Base-by-base conservation (phyloP, 1,284 basidiomycete genomes). In the Papiliotrema nemorosa region DNA sequence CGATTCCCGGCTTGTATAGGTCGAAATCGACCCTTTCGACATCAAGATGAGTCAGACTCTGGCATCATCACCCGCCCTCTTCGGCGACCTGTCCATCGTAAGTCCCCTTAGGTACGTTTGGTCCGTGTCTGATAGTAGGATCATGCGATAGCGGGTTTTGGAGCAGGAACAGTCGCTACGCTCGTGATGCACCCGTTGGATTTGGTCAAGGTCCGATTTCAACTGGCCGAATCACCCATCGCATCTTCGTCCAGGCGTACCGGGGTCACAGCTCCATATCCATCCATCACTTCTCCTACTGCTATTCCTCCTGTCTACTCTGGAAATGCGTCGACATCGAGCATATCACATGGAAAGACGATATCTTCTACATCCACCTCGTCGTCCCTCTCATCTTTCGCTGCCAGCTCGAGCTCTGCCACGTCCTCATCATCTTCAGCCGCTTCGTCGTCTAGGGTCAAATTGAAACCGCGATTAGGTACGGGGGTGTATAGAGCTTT, bases 151-250 rank as follows among this genome's bases (percentile, higher is more conserved):
- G 90, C 91, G 39, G 94, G 96, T 49, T 83, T 98, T 52, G 88
- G 89, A 39, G 94, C 94, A 29, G 96, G 94, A 40, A 84, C 91
- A 49, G 85, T 87, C 58, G 89, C 92, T 24, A 93, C 93, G 43
- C 79, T 97, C 34, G 92, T 90, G 74, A 96, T 98, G 90, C 93
- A 98, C 72, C 96, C 96, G 4, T 81, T 99, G 36, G 96, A 99
- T 76, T 82, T 98, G 5, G 81, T 98, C 76, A 98, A 98, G 77
- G 83, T 97, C 68, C 88, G 92, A 66, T 86, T 94, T 54, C 94
- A 98, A 76, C 90, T 93, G n/a, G 82, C 86, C 12, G 91, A 87
- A 1, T 73, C 79, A 25, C 79, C 81, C 35, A 33, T 47, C 24
- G 48, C 24, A n/a, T n/a, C n/a, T n/a, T n/a, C n/a, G n/a, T n/a